These are phyloP conservation scores for Nakazawaea populi DNA, from an alignment of 805 yeast genomes.

Conservation along the genomic window DNA sequence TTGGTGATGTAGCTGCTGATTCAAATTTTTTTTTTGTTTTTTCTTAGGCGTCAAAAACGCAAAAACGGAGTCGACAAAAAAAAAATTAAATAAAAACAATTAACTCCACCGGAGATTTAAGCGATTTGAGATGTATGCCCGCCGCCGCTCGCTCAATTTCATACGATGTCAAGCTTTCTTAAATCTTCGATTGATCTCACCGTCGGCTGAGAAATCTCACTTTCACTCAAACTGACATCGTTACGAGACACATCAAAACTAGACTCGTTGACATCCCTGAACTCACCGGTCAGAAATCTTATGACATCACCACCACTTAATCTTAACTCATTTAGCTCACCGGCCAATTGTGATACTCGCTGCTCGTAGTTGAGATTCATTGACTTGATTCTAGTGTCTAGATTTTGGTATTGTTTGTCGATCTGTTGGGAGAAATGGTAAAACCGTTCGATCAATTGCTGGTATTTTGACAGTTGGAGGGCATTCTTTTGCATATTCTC, in stretches of 20 bases:
- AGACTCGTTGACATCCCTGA: too few relatives aligned
- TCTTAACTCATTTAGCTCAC: conserved; percentile 1
- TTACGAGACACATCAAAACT: background rate
- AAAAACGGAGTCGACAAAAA: background rate
- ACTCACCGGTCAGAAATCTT: too few relatives aligned
- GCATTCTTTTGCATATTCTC: background rate
- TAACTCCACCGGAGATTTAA: background rate
- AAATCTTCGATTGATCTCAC: conserved; percentile 1
- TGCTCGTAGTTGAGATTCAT: background rate
- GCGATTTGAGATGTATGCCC: background rate
- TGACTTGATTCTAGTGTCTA: background rate
- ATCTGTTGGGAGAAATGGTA: background rate
- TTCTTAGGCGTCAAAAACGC: background rate
- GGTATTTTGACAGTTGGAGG: background rate
- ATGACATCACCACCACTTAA: background rate
- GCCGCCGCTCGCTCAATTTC: background rate
- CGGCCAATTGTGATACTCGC: background rate
- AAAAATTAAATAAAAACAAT: background rate
- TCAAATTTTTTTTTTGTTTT: too few relatives aligned
- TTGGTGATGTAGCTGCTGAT: too few relatives aligned
- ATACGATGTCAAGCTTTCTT: background rate
- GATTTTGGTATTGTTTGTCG: background rate
- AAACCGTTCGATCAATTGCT: background rate
- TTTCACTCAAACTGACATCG: background rate
- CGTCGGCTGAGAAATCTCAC: background rate